phyloP scores from a whole-genome alignment of 192 early-diverging fungal genomes.

The Glomus cerebriforme region DNA sequence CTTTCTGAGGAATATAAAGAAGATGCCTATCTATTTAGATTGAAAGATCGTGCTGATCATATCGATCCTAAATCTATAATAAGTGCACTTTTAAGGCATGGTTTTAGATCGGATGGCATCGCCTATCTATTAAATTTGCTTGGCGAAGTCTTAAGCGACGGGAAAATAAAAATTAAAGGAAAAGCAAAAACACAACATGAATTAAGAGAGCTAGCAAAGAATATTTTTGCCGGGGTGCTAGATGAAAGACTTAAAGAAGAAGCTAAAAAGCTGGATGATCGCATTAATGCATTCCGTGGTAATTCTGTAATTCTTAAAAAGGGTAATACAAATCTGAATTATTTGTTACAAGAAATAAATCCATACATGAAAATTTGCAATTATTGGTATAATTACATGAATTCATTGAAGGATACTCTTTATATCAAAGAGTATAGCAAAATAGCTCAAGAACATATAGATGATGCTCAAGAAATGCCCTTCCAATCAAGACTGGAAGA shows the following conservation, averaged over 20 bases:
- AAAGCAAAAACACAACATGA: not conserved
- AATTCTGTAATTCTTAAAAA: no score
- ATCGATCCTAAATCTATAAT: not conserved
- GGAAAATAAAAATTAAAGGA: not conserved
- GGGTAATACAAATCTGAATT: no score
- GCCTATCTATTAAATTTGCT: not conserved
- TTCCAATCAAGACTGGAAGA: constrained; percentile 1
- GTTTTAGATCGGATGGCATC: not conserved
- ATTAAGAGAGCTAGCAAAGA: not conserved
- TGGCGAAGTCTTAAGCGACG: not conserved
- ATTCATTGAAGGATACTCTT: not conserved
- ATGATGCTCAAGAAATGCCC: not conserved
- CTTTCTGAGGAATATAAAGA: not conserved
- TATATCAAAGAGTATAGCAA: not conserved
- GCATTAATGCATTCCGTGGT: no score
- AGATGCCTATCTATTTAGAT: not conserved
- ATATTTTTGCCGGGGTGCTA: not conserved
- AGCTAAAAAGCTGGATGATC: not conserved
- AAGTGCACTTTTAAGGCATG: not conserved
- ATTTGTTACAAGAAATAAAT: no score
- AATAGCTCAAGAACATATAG: not conserved
- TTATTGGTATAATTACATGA: no score
- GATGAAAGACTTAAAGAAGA: not conserved
- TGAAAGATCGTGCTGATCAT: not conserved
- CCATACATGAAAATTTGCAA: no score